Base-by-base conservation (phyloP, 495 filamentous ascomycete species). In the Chaetomium cochliodes region DNA sequence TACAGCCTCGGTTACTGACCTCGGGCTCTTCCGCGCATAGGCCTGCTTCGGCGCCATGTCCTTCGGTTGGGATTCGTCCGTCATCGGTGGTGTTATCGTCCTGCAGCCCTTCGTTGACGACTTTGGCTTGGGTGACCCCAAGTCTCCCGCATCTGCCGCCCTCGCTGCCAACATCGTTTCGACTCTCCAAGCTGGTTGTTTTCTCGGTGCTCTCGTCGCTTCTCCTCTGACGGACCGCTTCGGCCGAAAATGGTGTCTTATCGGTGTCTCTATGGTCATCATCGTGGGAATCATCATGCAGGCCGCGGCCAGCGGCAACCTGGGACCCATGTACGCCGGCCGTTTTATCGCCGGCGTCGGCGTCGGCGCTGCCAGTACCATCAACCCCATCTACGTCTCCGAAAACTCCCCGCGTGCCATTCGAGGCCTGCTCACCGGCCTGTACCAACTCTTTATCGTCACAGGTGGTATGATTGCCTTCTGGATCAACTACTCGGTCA, bases 1-100 rank as follows among this genome's bases (percentile, higher is more conserved):
- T 11, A 41, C 8, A 1, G 7, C 18, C 15, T 23, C 18, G 25
- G 13, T 11, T 58, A 39, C 55, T 58, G 22, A 58, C 39, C 1
- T 4, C 15, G 2, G 39, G 12, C 54, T 3, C 13, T 30, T 30
- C 15, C 16, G 5, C 18, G 60, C 18, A 12, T 58, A 85, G 84
- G 86, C 86, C 6, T 90, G 89, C 76, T 93, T 90, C 65, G 90
- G 89, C 49, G 90, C 89, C 64, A 90, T 88, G 85, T 81, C 87
- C 26, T 89, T 89, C 58, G 87, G 87, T 23, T 85, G 86, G 82
- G 81, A 80, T 66, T 87, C 84, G 65, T 85, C 86, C 60, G 84
- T 86, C 46, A 90, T 89, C 65, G 87, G 87, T 18, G 87, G 87
- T 67, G 85, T 89, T 60, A 79, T 89, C 64, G 81, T 79, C 51